phyloP scores from a whole-genome alignment of 495 filamentous ascomycete genomes.

The Aspergillus kassunensis region DNA sequence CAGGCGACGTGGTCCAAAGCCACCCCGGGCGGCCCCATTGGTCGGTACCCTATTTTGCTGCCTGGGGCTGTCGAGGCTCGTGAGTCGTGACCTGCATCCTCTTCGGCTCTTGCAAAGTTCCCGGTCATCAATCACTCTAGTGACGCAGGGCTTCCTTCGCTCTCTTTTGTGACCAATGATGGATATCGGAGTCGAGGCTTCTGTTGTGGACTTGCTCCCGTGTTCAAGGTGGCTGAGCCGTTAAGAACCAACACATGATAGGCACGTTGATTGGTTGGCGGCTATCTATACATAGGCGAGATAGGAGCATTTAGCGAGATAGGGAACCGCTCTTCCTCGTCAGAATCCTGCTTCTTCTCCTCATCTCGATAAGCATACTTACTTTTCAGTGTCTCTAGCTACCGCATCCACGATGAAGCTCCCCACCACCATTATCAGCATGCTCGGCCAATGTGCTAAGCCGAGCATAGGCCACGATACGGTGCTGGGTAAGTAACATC shows the following conservation, averaged over 20 bases:
- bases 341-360: neutral
- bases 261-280: constrained; percentile 7
- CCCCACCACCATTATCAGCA: neutral
- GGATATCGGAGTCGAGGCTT: neutral
- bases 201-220: constrained; percentile 11
- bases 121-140: constrained; percentile 10
- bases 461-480: too few species aligned
- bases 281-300: constrained; percentile 1
- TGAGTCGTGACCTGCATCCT: constrained; percentile 9
- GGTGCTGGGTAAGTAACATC: too few species aligned
- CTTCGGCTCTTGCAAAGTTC: constrained; percentile 13
- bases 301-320: neutral
- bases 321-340: neutral
- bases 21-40: constrained; percentile 15
- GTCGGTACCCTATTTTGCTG: constrained; percentile 15
- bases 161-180: constrained; percentile 2
- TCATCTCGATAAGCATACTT: neutral
- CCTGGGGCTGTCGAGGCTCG: constrained; percentile 14
- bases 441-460: too few species aligned
- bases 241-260: constrained; percentile 1
- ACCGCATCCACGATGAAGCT: neutral
- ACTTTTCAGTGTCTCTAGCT: neutral
- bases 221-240: constrained; percentile 10
- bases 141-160: constrained; percentile 8
- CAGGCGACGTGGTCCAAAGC: constrained; percentile 17